These are phyloP conservation scores for Rhytidhysteron rufulum DNA, from an alignment of 2,329 filamentous ascomycete species.

Conservation along the genomic window DNA sequence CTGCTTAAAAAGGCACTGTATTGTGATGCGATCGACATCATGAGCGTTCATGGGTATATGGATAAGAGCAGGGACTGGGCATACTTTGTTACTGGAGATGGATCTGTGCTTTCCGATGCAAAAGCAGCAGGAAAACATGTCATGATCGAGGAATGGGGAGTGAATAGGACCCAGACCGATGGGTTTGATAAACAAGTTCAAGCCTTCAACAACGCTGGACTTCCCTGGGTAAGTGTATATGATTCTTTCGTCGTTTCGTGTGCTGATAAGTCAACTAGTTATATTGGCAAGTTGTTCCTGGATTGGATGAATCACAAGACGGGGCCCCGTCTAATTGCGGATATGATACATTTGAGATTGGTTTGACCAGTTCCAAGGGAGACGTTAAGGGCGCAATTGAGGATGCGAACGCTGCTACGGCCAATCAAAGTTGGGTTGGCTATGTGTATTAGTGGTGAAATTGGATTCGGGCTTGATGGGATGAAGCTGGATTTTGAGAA, in stretches of 20 bases:
- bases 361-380: conserved; percentile 6
- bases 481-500: too few species aligned
- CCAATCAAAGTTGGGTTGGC: conserved; percentile 7
- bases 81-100: conserved; percentile 10
- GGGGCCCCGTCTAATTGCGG: conserved; percentile 5
- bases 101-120: conserved; percentile 4
- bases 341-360: conserved; percentile 10
- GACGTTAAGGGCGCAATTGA: conserved; percentile 5
- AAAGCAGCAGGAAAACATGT: conserved; percentile 7
- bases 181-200: conserved; percentile 9
- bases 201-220: conserved; percentile 10
- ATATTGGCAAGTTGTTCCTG: conserved; percentile 10
- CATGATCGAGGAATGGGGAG: conserved; percentile 14
- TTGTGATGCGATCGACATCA: conserved; percentile 11
- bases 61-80: conserved; percentile 9
- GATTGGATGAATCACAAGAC: conserved; percentile 2
- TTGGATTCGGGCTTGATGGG: too few species aligned
- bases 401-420: conserved; percentile 5
- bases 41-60: conserved; percentile 13
- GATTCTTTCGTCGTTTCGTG: too few species aligned
- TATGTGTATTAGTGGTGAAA: conserved; percentile 1
- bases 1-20: conserved; percentile 7
- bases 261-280: too few species aligned
- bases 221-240: conserved; percentile 9
- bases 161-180: conserved; percentile 4